Evolutionary conservation across 176 grass and related monocot species (phyloP), one percentile per base, ranked within the genome.

Genomic region (Leersia perrieri): DNA sequence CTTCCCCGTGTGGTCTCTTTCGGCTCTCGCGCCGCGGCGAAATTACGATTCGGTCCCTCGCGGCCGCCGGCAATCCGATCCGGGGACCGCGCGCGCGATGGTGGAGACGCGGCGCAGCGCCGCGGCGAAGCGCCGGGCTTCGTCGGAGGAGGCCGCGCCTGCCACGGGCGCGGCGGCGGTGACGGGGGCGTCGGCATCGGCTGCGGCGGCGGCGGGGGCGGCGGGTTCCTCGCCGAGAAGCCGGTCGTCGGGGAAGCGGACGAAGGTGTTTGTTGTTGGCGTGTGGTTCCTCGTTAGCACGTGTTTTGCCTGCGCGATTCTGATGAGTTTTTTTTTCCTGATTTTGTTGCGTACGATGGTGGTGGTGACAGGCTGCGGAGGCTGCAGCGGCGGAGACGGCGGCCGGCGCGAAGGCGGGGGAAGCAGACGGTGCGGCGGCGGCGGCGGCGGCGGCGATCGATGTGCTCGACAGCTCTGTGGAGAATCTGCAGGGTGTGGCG

Each of bases 31-130:
- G 53, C 11, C 74, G 22, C 34, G 8, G 8, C 49, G 29, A 74
- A 86, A 80, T 80, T 86, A 75, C 84, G 62, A 0, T 45, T 73
- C 68, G 9, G 7, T 23, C 41, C 41, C 67, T 31, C 70, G 63
- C 57, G 15, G 35, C 20, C 22, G 53, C 53, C 53, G 53, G n/a
- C n/a, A n/a, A n/a, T n/a, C n/a, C 80, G 86, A 77, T 88, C 86
- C 86, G 18, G 5, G 3, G 6, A 16, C 22, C 5, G 20, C 3
- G 42, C 13, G 41, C 35, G 80, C 86, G 79, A 95, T 95, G 93
- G 93, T 96, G 18, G 93, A 96, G 4, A 96, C 93, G 15, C 55
- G 93, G 75, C 74, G 93, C 47, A 88, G 86, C 80, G 57, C 90
- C 33, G 90, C 82, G 2, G 78, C 25, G 44, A 70, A 86, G 45